These are phyloP conservation scores for Saccharomyces hybrid DNA, from an alignment of 1,139 yeast species.

Conservation along the genomic window DNA sequence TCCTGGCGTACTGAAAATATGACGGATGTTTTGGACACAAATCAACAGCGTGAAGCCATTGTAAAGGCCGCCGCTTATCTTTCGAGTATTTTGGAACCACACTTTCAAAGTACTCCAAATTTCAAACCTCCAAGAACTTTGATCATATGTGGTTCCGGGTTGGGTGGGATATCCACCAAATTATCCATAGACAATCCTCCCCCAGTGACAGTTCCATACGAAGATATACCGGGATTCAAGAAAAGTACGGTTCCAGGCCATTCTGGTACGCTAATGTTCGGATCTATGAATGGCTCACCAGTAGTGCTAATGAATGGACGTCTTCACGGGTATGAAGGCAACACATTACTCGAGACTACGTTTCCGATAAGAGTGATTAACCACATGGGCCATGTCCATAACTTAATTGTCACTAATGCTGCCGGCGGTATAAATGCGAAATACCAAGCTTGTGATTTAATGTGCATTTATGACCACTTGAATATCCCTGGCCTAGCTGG, in stretches of 20 bases:
- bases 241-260: constrained; percentile 86
- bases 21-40: neutral
- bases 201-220: constrained; percentile 49
- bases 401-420: constrained; percentile 80
- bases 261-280: constrained; percentile 74
- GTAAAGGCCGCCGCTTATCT: constrained; percentile 8
- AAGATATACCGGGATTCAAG: constrained; percentile 71
- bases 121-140: constrained; percentile 47
- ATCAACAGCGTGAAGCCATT: neutral
- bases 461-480: constrained; percentile 83
- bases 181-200: constrained; percentile 35
- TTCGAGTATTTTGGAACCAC: constrained; percentile 4
- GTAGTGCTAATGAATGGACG: constrained; percentile 93
- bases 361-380: constrained; percentile 78
- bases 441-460: constrained; percentile 77
- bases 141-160: constrained; percentile 90
- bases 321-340: constrained; percentile 87
- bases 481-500: constrained; percentile 90
- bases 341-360: constrained; percentile 68
- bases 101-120: constrained; percentile 6
- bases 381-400: constrained; percentile 45
- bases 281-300: constrained; percentile 63
- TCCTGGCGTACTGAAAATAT: neutral
- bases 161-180: constrained; percentile 73
- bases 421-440: constrained; percentile 77